Evolutionary conservation across 768 basidiomycete genomes (phyloP).

Genomic region (Fistulinella prunicolor): DNA sequence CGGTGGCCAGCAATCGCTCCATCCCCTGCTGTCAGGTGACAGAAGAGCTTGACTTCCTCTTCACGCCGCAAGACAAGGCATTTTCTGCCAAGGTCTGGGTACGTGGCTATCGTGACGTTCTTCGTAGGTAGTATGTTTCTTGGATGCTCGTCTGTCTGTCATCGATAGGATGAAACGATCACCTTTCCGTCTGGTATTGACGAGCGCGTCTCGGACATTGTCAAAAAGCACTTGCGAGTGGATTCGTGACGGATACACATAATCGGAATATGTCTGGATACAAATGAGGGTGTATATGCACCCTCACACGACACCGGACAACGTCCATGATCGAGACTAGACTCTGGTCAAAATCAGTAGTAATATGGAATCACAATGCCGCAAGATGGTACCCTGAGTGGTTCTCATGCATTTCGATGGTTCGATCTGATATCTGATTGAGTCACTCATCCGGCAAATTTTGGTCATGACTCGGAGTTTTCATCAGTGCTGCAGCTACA

Average conservation of each 20-base stretch:
- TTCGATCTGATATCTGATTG: too few species aligned
- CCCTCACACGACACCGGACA: too few species aligned
- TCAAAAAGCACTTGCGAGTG: constrained; percentile 7
- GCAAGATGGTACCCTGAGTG: too few species aligned
- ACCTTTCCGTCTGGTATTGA: constrained; percentile 12
- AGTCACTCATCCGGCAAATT: too few species aligned
- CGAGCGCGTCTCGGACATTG: constrained; percentile 15
- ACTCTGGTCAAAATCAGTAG: too few species aligned
- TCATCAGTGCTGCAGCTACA: too few species aligned
- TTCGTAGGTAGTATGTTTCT: not conserved
- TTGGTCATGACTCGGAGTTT: too few species aligned
- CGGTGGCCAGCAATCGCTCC: constrained; percentile 15
- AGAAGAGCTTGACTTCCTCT: constrained; percentile 30
- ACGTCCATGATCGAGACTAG: too few species aligned
- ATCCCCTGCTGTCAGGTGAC: constrained; percentile 15
- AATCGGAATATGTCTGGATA: too few species aligned
- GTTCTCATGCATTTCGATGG: too few species aligned
- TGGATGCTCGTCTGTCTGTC: not conserved
- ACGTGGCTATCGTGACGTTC: constrained; percentile 1
- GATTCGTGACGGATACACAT: not conserved
- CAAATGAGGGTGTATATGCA: too few species aligned
- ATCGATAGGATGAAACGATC: constrained; percentile 16
- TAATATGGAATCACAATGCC: too few species aligned
- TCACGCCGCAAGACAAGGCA: constrained; percentile 26
- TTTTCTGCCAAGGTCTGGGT: constrained; percentile 31